These are phyloP conservation scores for Russula olivacea DNA, from an alignment of 768 basidiomycete genomes.

Conservation along the genomic window DNA sequence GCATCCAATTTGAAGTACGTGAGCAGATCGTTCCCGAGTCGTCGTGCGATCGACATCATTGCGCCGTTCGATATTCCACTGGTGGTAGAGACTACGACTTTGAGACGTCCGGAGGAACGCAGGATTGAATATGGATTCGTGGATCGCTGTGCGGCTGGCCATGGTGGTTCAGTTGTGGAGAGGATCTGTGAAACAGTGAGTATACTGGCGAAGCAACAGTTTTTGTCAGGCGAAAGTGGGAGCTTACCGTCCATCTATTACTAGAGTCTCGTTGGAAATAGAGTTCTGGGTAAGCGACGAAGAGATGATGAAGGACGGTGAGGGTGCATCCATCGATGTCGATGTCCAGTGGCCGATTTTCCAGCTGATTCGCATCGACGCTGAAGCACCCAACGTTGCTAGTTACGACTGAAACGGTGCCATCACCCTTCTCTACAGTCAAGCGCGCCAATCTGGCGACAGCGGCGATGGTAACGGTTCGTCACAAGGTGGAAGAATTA, in stretches of 20 bases:
- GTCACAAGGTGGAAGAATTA: background rate
- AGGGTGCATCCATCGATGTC: slow-evolving; percentile 13
- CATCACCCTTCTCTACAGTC: slow-evolving; percentile 26
- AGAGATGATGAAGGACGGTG: background rate
- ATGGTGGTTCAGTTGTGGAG: background rate
- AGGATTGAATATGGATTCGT: slow-evolving; percentile 54
- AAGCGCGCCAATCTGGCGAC: slow-evolving; percentile 37
- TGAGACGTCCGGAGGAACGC: slow-evolving; percentile 45
- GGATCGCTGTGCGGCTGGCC: slow-evolving; percentile 12
- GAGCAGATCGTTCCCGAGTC: slow-evolving; percentile 63
- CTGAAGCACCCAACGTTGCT: slow-evolving; percentile 29
- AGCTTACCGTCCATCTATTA: slow-evolving; percentile 12
- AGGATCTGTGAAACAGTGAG: slow-evolving; percentile 3
- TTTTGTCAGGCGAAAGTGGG: background rate
- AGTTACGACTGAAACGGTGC: slow-evolving; percentile 23
- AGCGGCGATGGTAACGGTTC: background rate
- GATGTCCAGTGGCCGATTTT: slow-evolving; percentile 16
- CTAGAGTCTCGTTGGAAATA: slow-evolving; percentile 4
- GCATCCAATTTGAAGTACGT: slow-evolving; percentile 66
- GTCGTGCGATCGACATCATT: slow-evolving; percentile 48
- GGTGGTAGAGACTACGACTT: slow-evolving; percentile 46
- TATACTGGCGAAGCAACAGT: background rate
- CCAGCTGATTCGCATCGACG: background rate
- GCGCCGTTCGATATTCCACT: slow-evolving; percentile 29
- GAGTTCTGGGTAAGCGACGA: background rate